Evolutionary conservation across 192 early-diverging fungal genomes (phyloP).

Genomic region (Jimgerdemannia lactiflua): DNA sequence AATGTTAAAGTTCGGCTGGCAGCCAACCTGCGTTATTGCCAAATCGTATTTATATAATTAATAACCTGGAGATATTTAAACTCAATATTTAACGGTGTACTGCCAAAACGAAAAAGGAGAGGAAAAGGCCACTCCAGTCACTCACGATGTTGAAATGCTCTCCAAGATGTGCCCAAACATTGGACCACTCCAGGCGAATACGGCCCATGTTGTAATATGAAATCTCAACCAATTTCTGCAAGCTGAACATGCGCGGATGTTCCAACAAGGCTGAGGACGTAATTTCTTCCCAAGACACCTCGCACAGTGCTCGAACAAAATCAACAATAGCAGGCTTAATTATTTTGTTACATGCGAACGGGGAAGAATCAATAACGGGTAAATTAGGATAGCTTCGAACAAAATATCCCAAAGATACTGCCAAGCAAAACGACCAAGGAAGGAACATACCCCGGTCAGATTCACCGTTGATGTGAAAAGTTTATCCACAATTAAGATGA

Average conservation of each 20-base stretch:
- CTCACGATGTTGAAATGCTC: constrained; percentile 75
- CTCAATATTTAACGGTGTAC: too few species aligned
- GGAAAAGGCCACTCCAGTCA: constrained; percentile 2
- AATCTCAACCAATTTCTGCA: constrained; percentile 95
- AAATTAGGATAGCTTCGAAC: background rate
- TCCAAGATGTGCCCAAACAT: constrained; percentile 83
- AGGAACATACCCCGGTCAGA: constrained; percentile 55
- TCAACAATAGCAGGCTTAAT: constrained; percentile 72
- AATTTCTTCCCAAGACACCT: constrained; percentile 88
- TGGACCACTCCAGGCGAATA: constrained; percentile 93
- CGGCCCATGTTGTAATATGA: constrained; percentile 97
- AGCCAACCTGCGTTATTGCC: constrained; percentile 54
- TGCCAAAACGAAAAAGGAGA: background rate
- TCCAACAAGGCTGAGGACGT: constrained; percentile 52
- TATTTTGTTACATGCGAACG: background rate
- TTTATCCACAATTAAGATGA: constrained; percentile 80
- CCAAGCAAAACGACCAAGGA: background rate
- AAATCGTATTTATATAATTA: background rate
- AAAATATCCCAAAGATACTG: background rate
- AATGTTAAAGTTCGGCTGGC: constrained; percentile 79
- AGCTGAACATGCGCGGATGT: constrained; percentile 84
- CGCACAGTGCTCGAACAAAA: constrained; percentile 83
- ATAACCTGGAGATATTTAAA: background rate
- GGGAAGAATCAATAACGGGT: background rate
- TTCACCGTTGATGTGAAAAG: constrained; percentile 80